phyloP scores from a whole-genome alignment of 148 eudicot species.

The Spergularia marina region DNA sequence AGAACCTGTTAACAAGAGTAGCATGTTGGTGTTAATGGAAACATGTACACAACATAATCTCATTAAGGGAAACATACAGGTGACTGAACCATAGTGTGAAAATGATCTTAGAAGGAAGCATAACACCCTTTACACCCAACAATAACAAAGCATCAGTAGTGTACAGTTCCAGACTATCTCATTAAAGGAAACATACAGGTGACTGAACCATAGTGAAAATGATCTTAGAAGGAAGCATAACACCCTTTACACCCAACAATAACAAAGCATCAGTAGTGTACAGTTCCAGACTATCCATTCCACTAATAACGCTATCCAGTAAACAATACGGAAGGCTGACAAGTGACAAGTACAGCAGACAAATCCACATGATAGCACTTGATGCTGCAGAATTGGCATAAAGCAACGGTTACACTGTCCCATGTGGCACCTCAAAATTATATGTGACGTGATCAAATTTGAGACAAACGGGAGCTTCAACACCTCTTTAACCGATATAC shows the following conservation, averaged over 20 bases:
- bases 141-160: background rate
- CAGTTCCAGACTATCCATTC: background rate
- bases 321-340: background rate
- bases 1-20: constrained; percentile 57
- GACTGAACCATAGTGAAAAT: background rate
- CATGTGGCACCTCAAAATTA: background rate
- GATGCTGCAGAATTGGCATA: background rate
- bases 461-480: too few relatives aligned
- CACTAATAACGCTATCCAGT: background rate
- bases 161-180: background rate
- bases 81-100: background rate
- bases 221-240: background rate
- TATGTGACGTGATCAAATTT: background rate
- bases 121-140: background rate
- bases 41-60: background rate
- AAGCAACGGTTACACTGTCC: background rate
- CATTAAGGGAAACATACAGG: background rate
- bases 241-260: background rate
- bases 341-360: background rate
- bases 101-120: background rate
- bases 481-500: too few relatives aligned
- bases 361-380: background rate
- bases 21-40: constrained; percentile 20
- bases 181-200: too few relatives aligned
- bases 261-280: background rate